Conservation (phyloP, 176 grass and related monocot species). For the Secale cereale region DNA sequence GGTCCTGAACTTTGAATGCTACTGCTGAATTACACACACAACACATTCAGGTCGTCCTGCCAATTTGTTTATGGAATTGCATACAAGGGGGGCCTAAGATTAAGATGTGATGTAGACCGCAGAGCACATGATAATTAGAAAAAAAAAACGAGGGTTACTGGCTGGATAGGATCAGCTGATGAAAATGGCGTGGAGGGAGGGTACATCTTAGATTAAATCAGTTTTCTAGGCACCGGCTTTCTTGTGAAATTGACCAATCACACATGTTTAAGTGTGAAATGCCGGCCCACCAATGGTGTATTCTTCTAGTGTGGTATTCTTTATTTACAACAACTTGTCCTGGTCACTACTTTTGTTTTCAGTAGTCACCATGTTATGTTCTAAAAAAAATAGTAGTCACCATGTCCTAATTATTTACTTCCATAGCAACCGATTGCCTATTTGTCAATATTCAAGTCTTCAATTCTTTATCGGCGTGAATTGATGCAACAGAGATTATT, state of each 20-base stretch:
- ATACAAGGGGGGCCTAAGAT: conserved; percentile 11
- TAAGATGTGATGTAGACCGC: conserved; percentile 25
- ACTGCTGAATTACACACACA: conserved; percentile 14
- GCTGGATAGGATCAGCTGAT: neutral
- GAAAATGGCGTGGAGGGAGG: conserved; percentile 19
- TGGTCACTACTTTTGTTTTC: conserved; percentile 27
- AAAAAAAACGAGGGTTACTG: neutral
- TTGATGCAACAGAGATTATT: neutral
- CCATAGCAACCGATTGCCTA: neutral
- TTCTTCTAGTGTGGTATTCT: neutral
- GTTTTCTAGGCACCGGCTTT: conserved; percentile 32
- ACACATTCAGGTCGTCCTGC: neutral
- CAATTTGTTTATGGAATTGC: conserved; percentile 27
- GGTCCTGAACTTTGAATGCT: neutral
- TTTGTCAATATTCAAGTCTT: neutral
- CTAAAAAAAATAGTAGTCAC: neutral
- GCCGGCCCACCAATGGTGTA: conserved; percentile 20
- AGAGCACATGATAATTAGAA: conserved; percentile 20
- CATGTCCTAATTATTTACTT: neutral
- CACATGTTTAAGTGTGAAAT: neutral
- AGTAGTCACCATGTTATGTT: conserved; percentile 1
- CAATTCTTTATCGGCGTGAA: neutral
- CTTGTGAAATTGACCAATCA: conserved; percentile 24
- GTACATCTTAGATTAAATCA: conserved; percentile 28
- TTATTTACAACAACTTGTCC: conserved; percentile 15